Conservation (phyloP, 1,139 yeast species). For the Schizosaccharomyces versatilis region DNA sequence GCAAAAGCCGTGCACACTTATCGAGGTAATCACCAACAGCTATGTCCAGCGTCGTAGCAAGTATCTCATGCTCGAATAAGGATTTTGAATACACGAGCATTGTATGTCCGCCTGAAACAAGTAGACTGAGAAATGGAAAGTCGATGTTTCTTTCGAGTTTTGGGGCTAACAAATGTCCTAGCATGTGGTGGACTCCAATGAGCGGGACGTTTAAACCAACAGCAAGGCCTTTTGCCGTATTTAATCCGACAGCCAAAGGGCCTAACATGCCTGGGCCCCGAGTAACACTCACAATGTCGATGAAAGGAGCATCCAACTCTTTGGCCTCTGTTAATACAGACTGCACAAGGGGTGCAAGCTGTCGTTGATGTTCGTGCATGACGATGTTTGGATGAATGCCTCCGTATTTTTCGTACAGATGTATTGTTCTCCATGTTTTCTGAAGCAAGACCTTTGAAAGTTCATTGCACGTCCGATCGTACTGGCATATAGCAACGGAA, state of each 20-base stretch:
- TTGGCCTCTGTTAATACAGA: constrained; percentile 18
- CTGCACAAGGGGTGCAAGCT: constrained; percentile 28
- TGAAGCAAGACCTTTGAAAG: constrained; percentile 38
- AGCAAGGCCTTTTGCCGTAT: constrained; percentile 64
- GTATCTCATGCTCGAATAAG: constrained; percentile 41
- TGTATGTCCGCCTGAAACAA: constrained; percentile 91
- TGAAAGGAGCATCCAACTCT: constrained; percentile 18
- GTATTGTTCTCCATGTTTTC: constrained; percentile 34
- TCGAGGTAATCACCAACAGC: constrained; percentile 90
- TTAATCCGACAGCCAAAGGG: constrained; percentile 59
- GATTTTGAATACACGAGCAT: constrained; percentile 51
- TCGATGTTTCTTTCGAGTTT: constrained; percentile 32
- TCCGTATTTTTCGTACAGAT: constrained; percentile 38
- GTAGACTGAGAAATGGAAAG: constrained; percentile 59
- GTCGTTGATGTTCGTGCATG: constrained; percentile 47
- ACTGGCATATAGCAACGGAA: constrained; percentile 56
- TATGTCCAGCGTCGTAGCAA: constrained; percentile 60
- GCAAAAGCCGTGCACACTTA: constrained; percentile 73
- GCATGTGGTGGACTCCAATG: constrained; percentile 87
- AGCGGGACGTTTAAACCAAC: constrained; percentile 58
- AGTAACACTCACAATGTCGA: constrained; percentile 71
- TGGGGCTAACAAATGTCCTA: constrained; percentile 61
- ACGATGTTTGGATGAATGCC: constrained; percentile 85
- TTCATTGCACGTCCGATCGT: constrained; percentile 16
- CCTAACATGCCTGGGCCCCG: constrained; percentile 97